A percentile compares a stretch with the other conserved stretches of the same genome.
phyloP scores from a whole-genome alignment of 345 rosid species.

The Microcos paniculata region DNA sequence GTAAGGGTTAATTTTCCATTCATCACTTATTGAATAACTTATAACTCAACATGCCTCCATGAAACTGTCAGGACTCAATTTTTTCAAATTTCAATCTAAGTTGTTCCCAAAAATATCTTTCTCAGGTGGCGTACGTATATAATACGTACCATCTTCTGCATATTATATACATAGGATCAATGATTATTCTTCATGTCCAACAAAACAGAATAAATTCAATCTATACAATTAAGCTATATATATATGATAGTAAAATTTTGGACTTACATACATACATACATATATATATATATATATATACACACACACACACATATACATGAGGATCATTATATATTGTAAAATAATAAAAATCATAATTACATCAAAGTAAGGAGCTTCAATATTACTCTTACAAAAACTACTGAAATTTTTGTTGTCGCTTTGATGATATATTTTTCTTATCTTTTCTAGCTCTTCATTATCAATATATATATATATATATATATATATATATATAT shows the following conservation, averaged over 20 bases:
- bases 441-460: neutral
- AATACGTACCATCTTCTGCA: neutral
- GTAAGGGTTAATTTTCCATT: too few relatives aligned
- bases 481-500: too few relatives aligned
- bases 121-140: too few relatives aligned
- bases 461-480: too few relatives aligned
- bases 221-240: neutral
- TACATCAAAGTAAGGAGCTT: neutral
- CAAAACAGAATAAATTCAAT: neutral
- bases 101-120: too few relatives aligned
- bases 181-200: neutral
- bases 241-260: neutral
- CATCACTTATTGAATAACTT: too few relatives aligned
- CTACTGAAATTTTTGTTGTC: neutral
- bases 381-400: neutral
- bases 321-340: neutral
- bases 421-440: neutral
- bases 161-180: too few relatives aligned
- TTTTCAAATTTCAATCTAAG: too few relatives aligned
- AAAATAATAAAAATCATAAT: neutral
- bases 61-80: too few relatives aligned
- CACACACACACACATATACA: neutral
- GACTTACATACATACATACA: neutral
- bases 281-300: neutral
- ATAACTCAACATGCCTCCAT: too few relatives aligned